Evolutionary conservation across 2,329 filamentous ascomycete species (phyloP).

Genomic region (Talaromyces sp.): DNA sequence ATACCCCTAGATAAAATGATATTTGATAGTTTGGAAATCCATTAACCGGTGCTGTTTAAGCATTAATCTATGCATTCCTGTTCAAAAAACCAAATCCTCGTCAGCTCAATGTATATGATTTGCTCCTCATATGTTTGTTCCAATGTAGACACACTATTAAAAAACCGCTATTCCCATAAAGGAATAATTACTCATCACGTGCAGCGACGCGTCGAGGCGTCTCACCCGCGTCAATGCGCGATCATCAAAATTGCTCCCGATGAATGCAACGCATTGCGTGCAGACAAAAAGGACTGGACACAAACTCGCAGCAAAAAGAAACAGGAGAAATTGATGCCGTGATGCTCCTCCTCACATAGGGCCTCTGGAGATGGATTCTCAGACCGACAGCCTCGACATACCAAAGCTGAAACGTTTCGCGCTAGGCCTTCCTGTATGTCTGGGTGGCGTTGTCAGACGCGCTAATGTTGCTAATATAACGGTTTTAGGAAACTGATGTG

Average conservation of each 20-base stretch:
- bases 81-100: not conserved
- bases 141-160: not conserved
- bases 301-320: not conserved
- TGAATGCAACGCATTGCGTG: not conserved
- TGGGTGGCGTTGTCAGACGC: slow-evolving; percentile 26
- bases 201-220: slow-evolving; percentile 12
- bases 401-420: slow-evolving; percentile 37
- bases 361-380: slow-evolving; percentile 30
- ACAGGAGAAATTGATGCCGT: not conserved
- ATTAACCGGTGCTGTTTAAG: not conserved
- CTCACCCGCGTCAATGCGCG: slow-evolving; percentile 8
- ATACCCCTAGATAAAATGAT: slow-evolving; percentile 8
- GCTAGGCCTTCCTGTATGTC: slow-evolving; percentile 33
- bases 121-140: too few relatives aligned
- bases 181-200: slow-evolving; percentile 4
- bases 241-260: not conserved
- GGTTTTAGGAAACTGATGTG: slow-evolving; percentile 25
- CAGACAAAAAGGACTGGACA: not conserved
- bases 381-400: slow-evolving; percentile 38
- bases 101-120: not conserved
- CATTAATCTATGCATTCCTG: not conserved
- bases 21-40: not conserved
- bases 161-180: not conserved
- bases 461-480: slow-evolving; percentile 16
- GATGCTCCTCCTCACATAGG: not conserved